Evolutionary conservation across 495 filamentous ascomycete genomes (phyloP).

Genomic region (Penicillium fimorum): DNA sequence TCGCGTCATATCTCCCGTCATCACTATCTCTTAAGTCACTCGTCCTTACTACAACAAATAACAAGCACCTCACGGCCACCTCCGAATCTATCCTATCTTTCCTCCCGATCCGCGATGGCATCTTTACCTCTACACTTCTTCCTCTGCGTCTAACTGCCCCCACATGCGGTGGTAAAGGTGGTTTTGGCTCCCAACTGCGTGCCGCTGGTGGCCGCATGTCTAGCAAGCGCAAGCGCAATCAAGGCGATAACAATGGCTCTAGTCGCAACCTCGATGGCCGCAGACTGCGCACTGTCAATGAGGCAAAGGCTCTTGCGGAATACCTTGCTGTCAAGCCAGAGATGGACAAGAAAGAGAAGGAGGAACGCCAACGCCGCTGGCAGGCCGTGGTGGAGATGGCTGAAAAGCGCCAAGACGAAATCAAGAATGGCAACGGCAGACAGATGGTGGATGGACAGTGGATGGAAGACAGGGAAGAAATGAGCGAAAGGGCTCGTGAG

Average conservation of each 20-base stretch:
- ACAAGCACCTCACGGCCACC: constrained; percentile 58
- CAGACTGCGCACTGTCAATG: constrained; percentile 83
- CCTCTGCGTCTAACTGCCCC: constrained; percentile 74
- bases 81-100: constrained; percentile 33
- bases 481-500: constrained; percentile 75
- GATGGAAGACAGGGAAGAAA: constrained; percentile 89
- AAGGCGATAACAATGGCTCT: constrained; percentile 81
- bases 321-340: constrained; percentile 95
- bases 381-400: constrained; percentile 79
- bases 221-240: constrained; percentile 80
- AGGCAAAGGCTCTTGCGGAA: constrained; percentile 91
- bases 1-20: constrained; percentile 63
- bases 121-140: constrained; percentile 63
- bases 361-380: constrained; percentile 76
- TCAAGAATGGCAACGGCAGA: constrained; percentile 63
- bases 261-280: constrained; percentile 92
- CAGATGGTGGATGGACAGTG: constrained; percentile 82
- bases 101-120: constrained; percentile 25
- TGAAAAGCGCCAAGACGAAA: constrained; percentile 76
- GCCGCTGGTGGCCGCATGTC: constrained; percentile 98
- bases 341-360: constrained; percentile 90
- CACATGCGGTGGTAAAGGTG: constrained; percentile 89
- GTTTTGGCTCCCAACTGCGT: constrained; percentile 94
- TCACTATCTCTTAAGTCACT: constrained; percentile 50
- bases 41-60: constrained; percentile 78